Conservation (phyloP, 2,329 filamentous ascomycete genomes). For the Paramyrothecium roridum region DNA sequence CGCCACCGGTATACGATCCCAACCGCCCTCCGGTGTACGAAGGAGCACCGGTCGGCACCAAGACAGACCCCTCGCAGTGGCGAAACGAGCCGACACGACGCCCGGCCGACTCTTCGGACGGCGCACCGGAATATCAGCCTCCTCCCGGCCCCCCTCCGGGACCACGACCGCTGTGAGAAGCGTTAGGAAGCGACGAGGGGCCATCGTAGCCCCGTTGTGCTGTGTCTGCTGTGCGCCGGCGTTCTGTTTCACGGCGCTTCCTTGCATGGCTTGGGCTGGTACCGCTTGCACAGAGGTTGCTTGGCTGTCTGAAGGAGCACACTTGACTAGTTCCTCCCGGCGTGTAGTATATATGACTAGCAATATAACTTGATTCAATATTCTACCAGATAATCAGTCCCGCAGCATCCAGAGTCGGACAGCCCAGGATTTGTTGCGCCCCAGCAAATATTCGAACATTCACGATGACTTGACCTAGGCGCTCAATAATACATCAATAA, state of each 20-base stretch:
- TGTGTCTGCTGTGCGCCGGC: too few relatives aligned
- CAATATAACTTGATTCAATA: background rate
- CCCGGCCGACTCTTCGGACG: slow-evolving; percentile 16
- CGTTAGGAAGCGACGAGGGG: background rate
- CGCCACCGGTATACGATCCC: slow-evolving; percentile 57
- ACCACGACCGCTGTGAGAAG: slow-evolving; percentile 19
- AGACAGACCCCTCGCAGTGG: slow-evolving; percentile 51
- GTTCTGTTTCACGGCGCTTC: background rate
- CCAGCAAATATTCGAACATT: too few relatives aligned
- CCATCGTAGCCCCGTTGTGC: background rate
- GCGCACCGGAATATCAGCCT: slow-evolving; percentile 29
- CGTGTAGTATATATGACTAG: background rate
- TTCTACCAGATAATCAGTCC: background rate
- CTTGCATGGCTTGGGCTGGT: background rate
- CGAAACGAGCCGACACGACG: slow-evolving; percentile 17
- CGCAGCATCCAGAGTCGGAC: background rate
- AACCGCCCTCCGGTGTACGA: slow-evolving; percentile 55
- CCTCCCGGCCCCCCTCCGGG: slow-evolving; percentile 40
- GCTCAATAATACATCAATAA: too few relatives aligned
- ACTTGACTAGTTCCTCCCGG: background rate
- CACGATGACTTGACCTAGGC: too few relatives aligned
- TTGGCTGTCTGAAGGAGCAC: too few relatives aligned
- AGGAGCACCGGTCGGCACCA: slow-evolving; percentile 42
- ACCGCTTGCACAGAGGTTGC: background rate
- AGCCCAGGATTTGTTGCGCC: too few relatives aligned